Evolutionary conservation across 2,329 filamentous ascomycete species (phyloP).

Genomic region (Onygena corvina): DNA sequence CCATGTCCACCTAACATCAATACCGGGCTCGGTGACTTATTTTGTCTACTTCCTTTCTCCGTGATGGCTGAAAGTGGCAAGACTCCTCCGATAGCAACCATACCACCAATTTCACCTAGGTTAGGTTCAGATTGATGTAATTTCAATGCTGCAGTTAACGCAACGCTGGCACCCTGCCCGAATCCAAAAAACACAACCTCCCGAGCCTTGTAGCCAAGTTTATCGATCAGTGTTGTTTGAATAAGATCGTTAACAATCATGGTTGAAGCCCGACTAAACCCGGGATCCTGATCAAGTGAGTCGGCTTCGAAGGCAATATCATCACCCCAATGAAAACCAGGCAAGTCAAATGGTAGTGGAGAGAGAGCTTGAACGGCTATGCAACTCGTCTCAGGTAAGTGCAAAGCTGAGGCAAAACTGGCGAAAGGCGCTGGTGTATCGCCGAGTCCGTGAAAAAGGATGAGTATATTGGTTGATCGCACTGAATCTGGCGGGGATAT

Average conservation of each 20-base stretch:
- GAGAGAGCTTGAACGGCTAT: slow-evolving; percentile 61
- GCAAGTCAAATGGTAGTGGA: slow-evolving; percentile 55
- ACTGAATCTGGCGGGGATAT: slow-evolving; percentile 28
- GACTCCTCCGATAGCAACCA: slow-evolving; percentile 34
- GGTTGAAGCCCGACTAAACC: slow-evolving; percentile 41
- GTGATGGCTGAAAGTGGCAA: slow-evolving; percentile 27
- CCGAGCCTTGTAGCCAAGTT: slow-evolving; percentile 47
- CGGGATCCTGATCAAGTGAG: slow-evolving; percentile 50
- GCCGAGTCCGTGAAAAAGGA: slow-evolving; percentile 76
- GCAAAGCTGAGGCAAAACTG: slow-evolving; percentile 54
- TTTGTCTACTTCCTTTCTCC: slow-evolving; percentile 14
- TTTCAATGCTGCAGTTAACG: slow-evolving; percentile 44
- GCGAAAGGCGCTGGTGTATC: slow-evolving; percentile 60
- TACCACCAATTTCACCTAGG: slow-evolving; percentile 24
- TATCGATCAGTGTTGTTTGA: slow-evolving; percentile 39
- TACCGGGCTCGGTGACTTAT: slow-evolving; percentile 32
- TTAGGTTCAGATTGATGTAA: slow-evolving; percentile 21
- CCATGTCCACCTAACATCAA: slow-evolving; percentile 33
- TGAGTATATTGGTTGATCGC: slow-evolving; percentile 58
- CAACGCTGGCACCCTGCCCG: slow-evolving; percentile 55
- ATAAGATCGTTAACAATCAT: slow-evolving; percentile 44
- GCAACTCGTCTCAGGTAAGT: slow-evolving; percentile 63
- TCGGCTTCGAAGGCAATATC: slow-evolving; percentile 49
- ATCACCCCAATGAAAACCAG: slow-evolving; percentile 60
- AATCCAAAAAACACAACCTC: slow-evolving; percentile 56